Base-by-base conservation (phyloP, 116 monocot genomes). In the Posidonia oceanica region DNA sequence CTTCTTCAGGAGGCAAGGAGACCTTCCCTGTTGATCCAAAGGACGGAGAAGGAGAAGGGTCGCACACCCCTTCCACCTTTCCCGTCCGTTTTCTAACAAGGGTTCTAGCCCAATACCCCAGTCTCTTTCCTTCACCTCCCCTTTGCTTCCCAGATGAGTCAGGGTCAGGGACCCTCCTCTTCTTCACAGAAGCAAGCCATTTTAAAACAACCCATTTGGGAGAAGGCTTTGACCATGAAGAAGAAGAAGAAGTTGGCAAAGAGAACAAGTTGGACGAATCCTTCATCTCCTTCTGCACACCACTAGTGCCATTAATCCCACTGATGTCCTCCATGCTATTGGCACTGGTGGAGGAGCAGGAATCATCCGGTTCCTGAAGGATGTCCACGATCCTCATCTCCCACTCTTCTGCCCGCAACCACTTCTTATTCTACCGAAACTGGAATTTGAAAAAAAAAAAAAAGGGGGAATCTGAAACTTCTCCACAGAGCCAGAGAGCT, bases 341-440 rank as follows among this genome's bases (percentile, higher is more conserved):
- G 68, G 54, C 6, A 36, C 62, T 36, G 14, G 64, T 7, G 39
- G n/a, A 67, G 11, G 51, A 67, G n/a, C 21, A 53, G 36, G 52
- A 51, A 17, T 70, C 57, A 5, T 70, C 70, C 3, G 70, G 57
- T 18, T 70, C 56, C 39, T 36, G 38, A 40, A 70, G 56, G 29
- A 70, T 58, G 58, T 70, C 70, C 39, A 55, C 18, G 39, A 70
- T 58, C 57, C 39, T 68, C 68, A 68, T 58, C 58, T 14, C 68
- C 13, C 20, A 11, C 21, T 23, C 51, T 22, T 52, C 23, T 52
- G 7, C 52, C 20, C 36, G 36, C 23, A 2, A 7, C 23, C 36
- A 21, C 36, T 23, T 29, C 58, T 58, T 6, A 17, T 44, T 17
- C 44, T 44, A 48, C 15, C 23, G 36, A 53, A 36, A 53, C 44